Conservation (phyloP, 2,329 filamentous ascomycete genomes). For the Penicillium brevicompactum region DNA sequence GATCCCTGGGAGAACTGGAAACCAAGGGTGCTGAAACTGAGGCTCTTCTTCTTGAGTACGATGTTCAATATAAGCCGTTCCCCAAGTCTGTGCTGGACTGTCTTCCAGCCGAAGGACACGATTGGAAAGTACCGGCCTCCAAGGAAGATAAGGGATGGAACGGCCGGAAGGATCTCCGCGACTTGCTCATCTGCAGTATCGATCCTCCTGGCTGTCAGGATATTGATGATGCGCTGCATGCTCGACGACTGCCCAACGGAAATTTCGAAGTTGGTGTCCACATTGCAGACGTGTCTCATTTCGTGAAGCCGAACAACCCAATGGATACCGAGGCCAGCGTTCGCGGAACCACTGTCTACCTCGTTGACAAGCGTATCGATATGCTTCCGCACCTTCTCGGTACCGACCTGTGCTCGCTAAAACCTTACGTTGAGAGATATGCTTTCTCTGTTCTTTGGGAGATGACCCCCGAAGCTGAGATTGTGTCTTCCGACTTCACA, state of each 20-base stretch:
- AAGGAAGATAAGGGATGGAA: conserved; percentile 83
- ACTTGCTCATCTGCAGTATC: conserved; percentile 92
- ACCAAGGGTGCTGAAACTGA: conserved; percentile 98
- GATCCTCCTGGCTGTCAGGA: conserved; percentile 95
- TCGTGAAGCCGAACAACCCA: conserved; percentile 93
- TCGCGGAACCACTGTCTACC: conserved; percentile 92
- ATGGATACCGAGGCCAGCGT: conserved; percentile 97
- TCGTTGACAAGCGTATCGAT: conserved; percentile 98
- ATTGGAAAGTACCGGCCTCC: conserved; percentile 86
- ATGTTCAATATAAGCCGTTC: conserved; percentile 97
- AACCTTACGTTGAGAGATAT: conserved; percentile 94
- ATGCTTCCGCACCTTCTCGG: conserved; percentile 97
- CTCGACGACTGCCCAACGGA: conserved; percentile 79
- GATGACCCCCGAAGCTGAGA: conserved; percentile 78
- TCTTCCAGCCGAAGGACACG: conserved; percentile 84
- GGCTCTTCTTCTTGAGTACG: conserved; percentile 88
- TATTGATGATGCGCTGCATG: conserved; percentile 96
- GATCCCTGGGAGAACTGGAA: conserved; percentile 88
- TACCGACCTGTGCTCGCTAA: conserved; percentile 93
- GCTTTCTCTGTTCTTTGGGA: conserved; percentile 90
- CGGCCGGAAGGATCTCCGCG: conserved; percentile 78
- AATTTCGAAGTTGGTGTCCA: conserved; percentile 97
- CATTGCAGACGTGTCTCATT: conserved; percentile 98
- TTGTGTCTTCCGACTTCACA: conserved; percentile 83
- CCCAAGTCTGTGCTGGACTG: conserved; percentile 95